Percentiles rank a stretch among this genome's conserved stretches.
These are phyloP conservation scores for Hemerocallis citrina DNA, from an alignment of 106 monocot genomes.

Conservation along the genomic window DNA sequence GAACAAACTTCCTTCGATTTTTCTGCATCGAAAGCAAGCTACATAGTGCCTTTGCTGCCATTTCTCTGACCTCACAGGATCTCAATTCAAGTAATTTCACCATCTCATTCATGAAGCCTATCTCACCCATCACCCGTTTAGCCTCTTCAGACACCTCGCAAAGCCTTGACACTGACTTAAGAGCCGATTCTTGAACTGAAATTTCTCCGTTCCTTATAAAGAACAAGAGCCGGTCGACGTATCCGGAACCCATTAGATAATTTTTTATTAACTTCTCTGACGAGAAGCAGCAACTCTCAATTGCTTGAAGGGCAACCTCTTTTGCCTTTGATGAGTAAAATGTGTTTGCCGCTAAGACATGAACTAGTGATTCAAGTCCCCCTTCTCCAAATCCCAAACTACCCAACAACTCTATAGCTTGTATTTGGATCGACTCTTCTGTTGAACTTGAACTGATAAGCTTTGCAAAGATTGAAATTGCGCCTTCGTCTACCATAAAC, in stretches of 20 bases:
- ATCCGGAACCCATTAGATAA: conserved; percentile 22
- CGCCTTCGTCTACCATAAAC: conserved; percentile 52
- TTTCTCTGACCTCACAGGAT: conserved; percentile 37
- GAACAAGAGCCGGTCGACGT: conserved; percentile 30
- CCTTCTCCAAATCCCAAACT: conserved; percentile 21
- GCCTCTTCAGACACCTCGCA: conserved; percentile 33
- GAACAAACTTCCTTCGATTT: conserved; percentile 39
- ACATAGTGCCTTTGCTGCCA: conserved; percentile 49
- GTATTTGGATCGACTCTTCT: conserved; percentile 32
- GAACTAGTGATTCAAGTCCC: conserved; percentile 21
- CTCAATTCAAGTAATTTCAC: conserved; percentile 32
- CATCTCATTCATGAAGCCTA: conserved; percentile 51
- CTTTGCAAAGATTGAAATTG: conserved; percentile 14
- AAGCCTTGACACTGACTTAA: conserved; percentile 30
- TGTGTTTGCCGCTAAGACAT: conserved; percentile 25
- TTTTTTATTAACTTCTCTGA: conserved; percentile 14
- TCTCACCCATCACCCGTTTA: conserved; percentile 50
- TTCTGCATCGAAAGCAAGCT: conserved; percentile 43
- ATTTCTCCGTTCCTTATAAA: conserved; percentile 33
- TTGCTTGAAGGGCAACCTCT: conserved; percentile 40
- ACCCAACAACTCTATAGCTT: conserved; percentile 36
- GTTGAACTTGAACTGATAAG: conserved; percentile 22
- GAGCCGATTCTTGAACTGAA: conserved; percentile 32
- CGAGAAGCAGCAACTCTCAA: conserved; percentile 32
- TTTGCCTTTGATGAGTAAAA: conserved; percentile 32